Base-by-base conservation (phyloP, 352 stramenopile species). In the Pythium diclinum region DNA sequence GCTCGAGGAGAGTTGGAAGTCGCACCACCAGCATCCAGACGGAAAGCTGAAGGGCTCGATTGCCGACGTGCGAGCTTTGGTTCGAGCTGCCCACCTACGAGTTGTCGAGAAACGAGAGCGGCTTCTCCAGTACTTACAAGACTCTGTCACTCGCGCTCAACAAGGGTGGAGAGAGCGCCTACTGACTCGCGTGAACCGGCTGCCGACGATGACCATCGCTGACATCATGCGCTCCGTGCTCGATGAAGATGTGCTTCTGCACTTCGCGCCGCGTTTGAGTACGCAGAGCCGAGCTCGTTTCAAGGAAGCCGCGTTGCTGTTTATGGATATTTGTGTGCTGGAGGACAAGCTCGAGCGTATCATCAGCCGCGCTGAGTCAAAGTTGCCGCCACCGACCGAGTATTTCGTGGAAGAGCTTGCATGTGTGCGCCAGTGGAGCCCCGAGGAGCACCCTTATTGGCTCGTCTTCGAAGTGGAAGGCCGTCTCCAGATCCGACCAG, bases 381-480 rank as follows among this genome's bases (percentile, higher is more conserved):
- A 57, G 10, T 23, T 51, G n/a, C 40, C 32, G 8, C 40, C 6
- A n/a, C 63, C 0, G 16, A 61, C 13, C 67, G 56, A 62, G 11
- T 58, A 59, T 11, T 46, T 59, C n/a, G 32, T 59, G 8, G 53
- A 59, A 17, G 53, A 59, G 19, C 53, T 59, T 9, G 13, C 30
- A 10, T 59, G 32, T 10, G 23, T 47, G 7, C 52, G 52, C 28
- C 28, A 28, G 52, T 96, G 85, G 85, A 53, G 78, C 38, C 76
- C 69, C 14, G 49, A n/a, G 0, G 65, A 83, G 7, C 77, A 87
- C 63, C 85, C 84, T 1, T 85, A 77, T 52, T 96, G 88, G 87
- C 69, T 95, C 47, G 84, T 85, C 17, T 96, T 96, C 69, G 88
- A 96, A 63, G 77, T 88, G 3, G 87, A 95, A 75, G 80, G 83